Percentiles rank a stretch among this genome's conserved stretches.
These are phyloP conservation scores for Solanum medicagineum DNA, from an alignment of 257 asterid genomes.

Conservation along the genomic window DNA sequence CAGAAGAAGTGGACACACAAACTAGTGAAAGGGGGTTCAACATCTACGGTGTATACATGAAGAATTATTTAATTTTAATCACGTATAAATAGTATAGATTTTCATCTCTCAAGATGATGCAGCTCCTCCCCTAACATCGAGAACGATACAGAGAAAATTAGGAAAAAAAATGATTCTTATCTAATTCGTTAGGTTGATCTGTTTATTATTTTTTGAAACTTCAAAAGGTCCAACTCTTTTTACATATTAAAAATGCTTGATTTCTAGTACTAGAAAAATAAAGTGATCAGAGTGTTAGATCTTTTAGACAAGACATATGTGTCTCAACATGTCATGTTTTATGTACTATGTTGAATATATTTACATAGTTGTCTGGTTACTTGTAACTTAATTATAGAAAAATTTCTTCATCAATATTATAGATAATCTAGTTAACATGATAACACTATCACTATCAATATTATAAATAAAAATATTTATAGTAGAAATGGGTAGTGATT, in stretches of 20 bases:
- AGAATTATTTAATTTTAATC: no score
- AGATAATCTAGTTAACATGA: not conserved
- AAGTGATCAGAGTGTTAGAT: not conserved
- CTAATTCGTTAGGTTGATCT: not conserved
- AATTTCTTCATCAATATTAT: not conserved
- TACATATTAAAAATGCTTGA: not conserved
- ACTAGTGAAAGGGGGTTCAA: no score
- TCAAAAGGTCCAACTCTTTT: not conserved
- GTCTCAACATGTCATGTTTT: not conserved
- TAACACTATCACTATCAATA: not conserved
- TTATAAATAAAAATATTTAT: not conserved
- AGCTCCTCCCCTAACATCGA: no score
- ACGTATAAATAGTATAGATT: no score
- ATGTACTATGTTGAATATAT: not conserved
- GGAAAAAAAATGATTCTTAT: not conserved
- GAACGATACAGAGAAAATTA: not conserved
- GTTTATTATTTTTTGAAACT: not conserved
- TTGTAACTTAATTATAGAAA: not conserved
- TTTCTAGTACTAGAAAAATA: not conserved
- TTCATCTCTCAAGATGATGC: no score
- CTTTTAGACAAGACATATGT: not conserved
- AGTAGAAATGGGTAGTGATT: no score
- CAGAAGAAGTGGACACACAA: no score
- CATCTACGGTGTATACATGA: no score
- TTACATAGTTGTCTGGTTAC: not conserved